These are phyloP conservation scores for Ceratocystis alfenasii DNA, from an alignment of 2,329 filamentous ascomycete genomes.

Conservation along the genomic window DNA sequence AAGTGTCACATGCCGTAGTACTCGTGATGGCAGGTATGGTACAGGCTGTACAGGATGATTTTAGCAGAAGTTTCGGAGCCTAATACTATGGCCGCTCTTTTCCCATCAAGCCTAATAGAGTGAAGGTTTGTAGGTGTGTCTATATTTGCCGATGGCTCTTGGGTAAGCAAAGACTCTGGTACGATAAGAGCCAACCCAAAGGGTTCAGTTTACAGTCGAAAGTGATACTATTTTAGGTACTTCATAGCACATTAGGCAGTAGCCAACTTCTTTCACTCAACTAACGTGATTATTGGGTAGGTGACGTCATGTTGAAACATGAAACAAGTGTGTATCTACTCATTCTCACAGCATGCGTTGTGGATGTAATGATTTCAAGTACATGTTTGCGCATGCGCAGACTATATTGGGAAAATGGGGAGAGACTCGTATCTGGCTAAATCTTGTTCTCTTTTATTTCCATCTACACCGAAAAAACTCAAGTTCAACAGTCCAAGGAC, in stretches of 20 bases:
- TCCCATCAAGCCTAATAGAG: neutral
- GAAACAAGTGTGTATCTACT: neutral
- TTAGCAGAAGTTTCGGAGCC: neutral
- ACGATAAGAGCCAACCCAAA: neutral
- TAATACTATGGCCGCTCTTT: neutral
- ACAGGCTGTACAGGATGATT: neutral
- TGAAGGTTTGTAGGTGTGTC: neutral
- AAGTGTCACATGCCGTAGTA: constrained; percentile 4
- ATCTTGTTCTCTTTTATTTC: too few species aligned
- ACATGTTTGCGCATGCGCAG: too few species aligned
- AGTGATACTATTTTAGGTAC: neutral
- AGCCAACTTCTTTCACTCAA: neutral
- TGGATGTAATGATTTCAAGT: neutral
- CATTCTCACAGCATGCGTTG: too few species aligned
- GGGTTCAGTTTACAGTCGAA: neutral
- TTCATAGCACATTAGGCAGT: neutral
- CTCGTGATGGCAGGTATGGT: neutral
- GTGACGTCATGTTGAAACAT: neutral
- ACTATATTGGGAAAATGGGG: too few species aligned
- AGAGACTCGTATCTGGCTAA: too few species aligned
- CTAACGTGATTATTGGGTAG: neutral
- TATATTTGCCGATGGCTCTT: too few species aligned
- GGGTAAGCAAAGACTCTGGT: too few species aligned
- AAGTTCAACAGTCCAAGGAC: too few species aligned
- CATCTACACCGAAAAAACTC: too few species aligned